Conservation (phyloP, 305 asterid species). For the Rubia balearica region DNA sequence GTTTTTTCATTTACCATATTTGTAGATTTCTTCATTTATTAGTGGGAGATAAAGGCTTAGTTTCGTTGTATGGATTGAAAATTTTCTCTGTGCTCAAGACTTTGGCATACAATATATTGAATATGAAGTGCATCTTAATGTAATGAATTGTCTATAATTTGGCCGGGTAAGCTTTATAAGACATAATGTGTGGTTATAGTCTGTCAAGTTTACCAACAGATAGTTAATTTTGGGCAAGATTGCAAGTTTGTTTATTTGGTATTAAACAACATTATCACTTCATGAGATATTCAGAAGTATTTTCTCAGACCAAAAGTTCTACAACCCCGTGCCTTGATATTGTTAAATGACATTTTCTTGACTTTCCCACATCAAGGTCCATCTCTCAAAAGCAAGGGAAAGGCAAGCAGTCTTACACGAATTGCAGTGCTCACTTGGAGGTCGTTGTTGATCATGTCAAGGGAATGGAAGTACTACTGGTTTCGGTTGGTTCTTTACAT, state of each 20-base stretch:
- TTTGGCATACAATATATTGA: not conserved
- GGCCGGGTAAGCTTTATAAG: not conserved
- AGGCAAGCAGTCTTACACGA: conserved; percentile 52
- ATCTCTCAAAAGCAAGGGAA: conserved; percentile 77
- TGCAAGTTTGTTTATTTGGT: not conserved
- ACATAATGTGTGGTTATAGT: not conserved
- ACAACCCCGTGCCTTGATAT: not conserved
- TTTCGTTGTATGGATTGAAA: not conserved
- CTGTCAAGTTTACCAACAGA: not conserved
- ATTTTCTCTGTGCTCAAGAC: not conserved
- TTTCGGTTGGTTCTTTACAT: conserved; percentile 74
- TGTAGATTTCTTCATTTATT: not conserved
- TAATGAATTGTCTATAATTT: not conserved
- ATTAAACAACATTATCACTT: not conserved
- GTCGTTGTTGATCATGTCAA: conserved; percentile 91
- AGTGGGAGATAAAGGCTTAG: not conserved
- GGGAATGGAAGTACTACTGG: conserved; percentile 99
- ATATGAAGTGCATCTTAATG: not conserved
- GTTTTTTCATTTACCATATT: not conserved
- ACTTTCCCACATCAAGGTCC: conserved; percentile 66
- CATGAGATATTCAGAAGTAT: not conserved
- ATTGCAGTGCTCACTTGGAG: conserved; percentile 89
- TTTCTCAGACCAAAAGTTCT: not conserved
- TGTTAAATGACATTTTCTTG: conserved; percentile 17
- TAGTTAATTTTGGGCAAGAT: not conserved